Base-by-base conservation (phyloP, 2,329 filamentous ascomycete species). In the Aciculosporium take region DNA sequence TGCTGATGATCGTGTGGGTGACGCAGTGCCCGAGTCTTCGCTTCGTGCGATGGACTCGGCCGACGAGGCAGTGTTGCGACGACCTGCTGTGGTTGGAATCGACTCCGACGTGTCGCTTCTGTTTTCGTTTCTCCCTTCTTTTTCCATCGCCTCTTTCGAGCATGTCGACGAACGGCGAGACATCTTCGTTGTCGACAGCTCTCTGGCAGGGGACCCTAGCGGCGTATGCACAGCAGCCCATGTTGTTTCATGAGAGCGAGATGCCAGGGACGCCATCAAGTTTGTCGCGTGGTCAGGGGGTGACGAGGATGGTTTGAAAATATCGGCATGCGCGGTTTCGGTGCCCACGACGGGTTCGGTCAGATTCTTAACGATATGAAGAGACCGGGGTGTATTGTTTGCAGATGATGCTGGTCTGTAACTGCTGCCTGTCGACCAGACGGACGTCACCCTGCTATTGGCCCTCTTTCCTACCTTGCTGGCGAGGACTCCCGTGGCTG, bases 261-360 rank as follows among this genome's bases (percentile, higher is more conserved):
- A 72, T n/a, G 81, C 76, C 30, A 84, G 65, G 30, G 76, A 77
- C 41, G 79, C 79, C 68, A 87, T 84, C 21, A 72, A 68, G 48
- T 67, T 73, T 18, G 71, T 68, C 20, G 81, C 81, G 53, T 76
- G 68, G 29, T 77, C 72, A 2, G 72, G 70, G 5, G 69, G 68
- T 25, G 71, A 72, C 1, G 66, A 67, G 4, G 69, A 72, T 12
- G 71, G 67, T 45, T 72, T 74, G 48, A 74, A 72, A 10, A 77
- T 67, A 45, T 86, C 80, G 17, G 77, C 76, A 46, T 80, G 79
- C 1, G 74, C 69, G 27, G 72, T 68, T 51, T 86, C 79, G 1
- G 79, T 76, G 24, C 74, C 76, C 6, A 88, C 72, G 17, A 79
- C 65, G 1, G 84, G 79, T 41, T 75, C 71, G 2, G 79, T 71